Base-by-base conservation (phyloP, 2,329 filamentous ascomycete species). In the Aspergillus texensis region DNA sequence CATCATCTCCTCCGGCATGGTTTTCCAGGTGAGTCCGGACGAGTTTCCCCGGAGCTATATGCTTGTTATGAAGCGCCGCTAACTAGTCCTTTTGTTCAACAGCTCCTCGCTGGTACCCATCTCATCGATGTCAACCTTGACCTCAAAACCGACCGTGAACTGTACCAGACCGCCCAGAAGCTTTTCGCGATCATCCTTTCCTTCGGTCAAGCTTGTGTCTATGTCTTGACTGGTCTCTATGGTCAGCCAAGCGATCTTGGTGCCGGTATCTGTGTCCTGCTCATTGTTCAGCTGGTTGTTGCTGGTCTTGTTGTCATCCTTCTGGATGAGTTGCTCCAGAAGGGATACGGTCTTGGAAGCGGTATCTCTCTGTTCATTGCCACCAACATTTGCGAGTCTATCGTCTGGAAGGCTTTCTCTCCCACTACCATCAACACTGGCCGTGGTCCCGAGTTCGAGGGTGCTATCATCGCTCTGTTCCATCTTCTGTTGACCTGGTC, bases 111-210 rank as follows among this genome's bases (percentile, higher is more conserved):
- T 77, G 95, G 95, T 78, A 99, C 95, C 81, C 95, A 99, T 88
- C 91, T 98, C 85, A 98, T 99, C 83, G 95, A 99, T 80, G 94
- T 99, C 86, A 98, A 99, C 88, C 92, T 99, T 75, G 95, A 99
- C 87, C 90, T 98, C 82, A 99, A 99, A 88, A 95, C 94, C 81
- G 95, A 99, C 83, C 95, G 95, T 83, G 95, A 99, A 86, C 90
- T 99, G 70, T 99, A 99, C 89, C 95, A 99, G 86, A 99, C 94
- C 69, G 95, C 96, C 62, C 95, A 99, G 88, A 99, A 99, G 86
- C 91, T 97, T 70, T 94, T 97, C 76, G 95, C 95, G 72, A 96
- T 99, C 78, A 96, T 99, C 79, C 88, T 99, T 72, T 96, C 94
- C 69, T 95, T 97, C 82, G 95, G 95, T 73, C 96, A 97, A 80